Evolutionary conservation across 176 grass and related monocot genomes (phyloP), one percentile per base, ranked within the genome.

Genomic region (bread wheat (Triticum aestivum)): DNA sequence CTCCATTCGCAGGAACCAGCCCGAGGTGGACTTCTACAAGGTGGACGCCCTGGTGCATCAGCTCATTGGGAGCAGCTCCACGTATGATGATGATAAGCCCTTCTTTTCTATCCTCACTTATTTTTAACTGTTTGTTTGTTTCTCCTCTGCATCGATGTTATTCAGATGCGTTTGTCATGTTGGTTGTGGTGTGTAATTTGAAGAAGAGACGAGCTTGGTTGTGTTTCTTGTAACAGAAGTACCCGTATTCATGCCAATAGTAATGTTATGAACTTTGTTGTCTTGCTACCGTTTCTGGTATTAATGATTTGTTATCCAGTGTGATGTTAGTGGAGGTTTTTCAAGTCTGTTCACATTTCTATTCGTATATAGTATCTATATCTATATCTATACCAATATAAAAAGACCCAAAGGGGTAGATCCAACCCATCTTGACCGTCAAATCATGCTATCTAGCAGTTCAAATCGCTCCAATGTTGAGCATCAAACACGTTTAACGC

Each of bases 1-100:
- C 6, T 47, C 51, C 15, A 20, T 51, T 35, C 37, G 72, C 86
- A 97, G 95, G 65, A 61, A 91, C 45, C 89, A 97, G 84, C 44
- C 87, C 30, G 18, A 59, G 52, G 92, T 93, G 82, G 91, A 97
- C 80, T 97, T 90, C 17, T 65, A 72, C 44, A 95, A 93, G 85
- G 87, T 97, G 78, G 87, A 95, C 56, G 95, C 75, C 49, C 77
- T 82, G 42, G 95, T 95, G 82, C 95, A 97, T 67, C 95, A 97
- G 52, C 87, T 97, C n/a, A 97, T 54, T 54, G 51, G 51, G 45
- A 54, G 51, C 51, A 54, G 51, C 51, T 54, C 51, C 51, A 54
- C 51, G 51, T 54, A 54, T 54, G 51, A 54, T 54, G 15, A 54
- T 54, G 5, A 54, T 54, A 54, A 54, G 15, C 15, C 51, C 51